Evolutionary conservation across 768 basidiomycete species (phyloP), one percentile per base, ranked within the genome.

Genomic region (Leccinellum rugosiceps): DNA sequence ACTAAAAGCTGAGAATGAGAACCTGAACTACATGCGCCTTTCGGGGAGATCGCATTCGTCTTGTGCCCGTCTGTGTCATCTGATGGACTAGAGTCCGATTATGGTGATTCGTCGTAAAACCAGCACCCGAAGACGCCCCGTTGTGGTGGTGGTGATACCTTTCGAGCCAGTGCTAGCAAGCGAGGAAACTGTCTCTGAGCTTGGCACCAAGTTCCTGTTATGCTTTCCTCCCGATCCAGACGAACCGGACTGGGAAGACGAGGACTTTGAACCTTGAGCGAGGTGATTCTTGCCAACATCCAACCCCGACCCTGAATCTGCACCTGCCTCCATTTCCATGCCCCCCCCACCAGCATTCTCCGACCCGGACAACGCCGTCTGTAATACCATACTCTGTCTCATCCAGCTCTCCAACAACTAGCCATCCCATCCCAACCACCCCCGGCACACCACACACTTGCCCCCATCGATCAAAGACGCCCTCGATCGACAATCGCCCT

Each of bases 401-500:
- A 63, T 43, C 45, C 23, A 3, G 10, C 28, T 60, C 67, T 25
- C 52, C 51, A 48, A 63, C 17, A 53, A 57, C 60, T 53, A 54
- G 11, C 67, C 66, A 66, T 3, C 59, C 59, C 52, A 63, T 43
- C 45, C 23, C 5, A 21, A 65, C 66, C 46, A 31, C 19, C 4
- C 26, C 62, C 8, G 30, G 15, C 2, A 35, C 48, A 41, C n/a
- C n/a, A 35, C 34, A 19, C 56, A 58, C 52, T 60, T 67, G 8
- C 64, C 67, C 15, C 28, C 57, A 55, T 68, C 66, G 17, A 69
- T 50, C 31, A 64, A 67, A 47, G 59, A 61, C 41, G 62, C 66
- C 55, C 66, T 61, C 56, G 64, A 52, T 69, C 68, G 4, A 69
- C 68, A 44, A 69, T 68, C 55, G 66, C 68, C 21, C 68, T 64